A percentile compares a stretch with the other conserved stretches of the same genome.
Conservation (phyloP, 2,329 filamentous ascomycete species). For the Aspergillus vadensis region DNA sequence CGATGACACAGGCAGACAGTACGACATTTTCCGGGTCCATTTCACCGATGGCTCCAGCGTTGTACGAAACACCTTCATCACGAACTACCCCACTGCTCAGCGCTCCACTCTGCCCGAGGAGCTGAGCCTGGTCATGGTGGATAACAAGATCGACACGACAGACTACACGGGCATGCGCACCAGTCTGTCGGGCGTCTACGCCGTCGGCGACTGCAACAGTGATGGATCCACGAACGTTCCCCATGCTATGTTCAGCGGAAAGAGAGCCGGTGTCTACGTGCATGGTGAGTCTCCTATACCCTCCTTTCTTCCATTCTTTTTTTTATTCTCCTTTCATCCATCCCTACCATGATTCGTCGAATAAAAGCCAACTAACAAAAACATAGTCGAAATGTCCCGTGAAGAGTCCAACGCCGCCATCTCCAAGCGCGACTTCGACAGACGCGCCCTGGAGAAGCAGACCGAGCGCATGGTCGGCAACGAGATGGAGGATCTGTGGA, state of each 20-base stretch:
- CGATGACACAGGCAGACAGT: constrained; percentile 41
- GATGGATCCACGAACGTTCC: constrained; percentile 64
- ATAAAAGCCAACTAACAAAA: not conserved
- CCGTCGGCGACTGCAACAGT: constrained; percentile 62
- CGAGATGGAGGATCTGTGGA: constrained; percentile 33
- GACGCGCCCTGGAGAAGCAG: constrained; percentile 31
- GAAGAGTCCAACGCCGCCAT: constrained; percentile 34
- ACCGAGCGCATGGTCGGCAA: constrained; percentile 32
- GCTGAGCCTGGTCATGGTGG: constrained; percentile 51
- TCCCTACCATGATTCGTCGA: not conserved
- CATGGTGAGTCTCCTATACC: constrained; percentile 51
- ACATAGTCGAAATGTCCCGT: constrained; percentile 36
- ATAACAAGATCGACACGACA: constrained; percentile 50
- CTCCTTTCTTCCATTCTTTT: no score
- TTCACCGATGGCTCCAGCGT: constrained; percentile 52
- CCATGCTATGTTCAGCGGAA: constrained; percentile 62
- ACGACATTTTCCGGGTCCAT: constrained; percentile 59
- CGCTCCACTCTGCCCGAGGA: constrained; percentile 50
- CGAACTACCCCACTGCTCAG: constrained; percentile 53
- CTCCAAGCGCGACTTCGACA: constrained; percentile 31
- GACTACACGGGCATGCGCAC: constrained; percentile 50
- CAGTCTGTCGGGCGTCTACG: constrained; percentile 58
- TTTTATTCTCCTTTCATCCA: not conserved
- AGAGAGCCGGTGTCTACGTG: constrained; percentile 58
- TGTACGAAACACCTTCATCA: constrained; percentile 56